Evolutionary conservation across 805 yeast species (phyloP), one percentile per base, ranked within the genome.

Genomic region (Candida vartiovaarae): DNA sequence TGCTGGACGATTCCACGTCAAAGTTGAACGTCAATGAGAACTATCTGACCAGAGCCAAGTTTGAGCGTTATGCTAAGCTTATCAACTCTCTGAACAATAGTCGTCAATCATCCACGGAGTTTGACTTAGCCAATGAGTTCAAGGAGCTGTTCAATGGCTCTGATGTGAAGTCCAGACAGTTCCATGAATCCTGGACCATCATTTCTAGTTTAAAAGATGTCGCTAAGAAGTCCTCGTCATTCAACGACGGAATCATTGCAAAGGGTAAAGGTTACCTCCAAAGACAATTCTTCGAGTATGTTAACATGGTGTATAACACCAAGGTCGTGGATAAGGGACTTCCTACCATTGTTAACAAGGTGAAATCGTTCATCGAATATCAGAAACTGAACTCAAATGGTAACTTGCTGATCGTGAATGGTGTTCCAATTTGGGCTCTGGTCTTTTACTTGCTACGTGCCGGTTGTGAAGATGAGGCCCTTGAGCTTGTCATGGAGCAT

Each of bases 391-490:
- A 63, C 58, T 64, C 62, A 47, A 66, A 66, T 42, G 67, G 70
- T n/a, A 74, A 75, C 47, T 54, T 84, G 39, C 72, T 82, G 34
- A 66, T 82, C 43, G 80, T 88, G 25, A 90, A 91, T 63, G 89
- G 89, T 15, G 69, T 76, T 2, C 98, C 98, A 8, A 76, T 93
- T n/a, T 91, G 99, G 99, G 96, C 96, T 0, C 66, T 88, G 33
- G 65, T 93, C 8, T 93, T 84, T 60, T 91, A 86, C 62, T 68
- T 91, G 48, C 62, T 93, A 41, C 79, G 99, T 57, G 81, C 91
- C 3, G 98, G 99, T 2, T 76, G 84, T 51, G 66, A 76, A 50
- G 68, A 77, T 38, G 98, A 90, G 51, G 96, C 96, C 0, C 66
- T 84, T 30, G 80, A 79, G 33, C 75, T 85, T 41, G 80, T 86